A percentile compares a stretch with the other conserved stretches of the same genome.
Conservation (phyloP, 1,139 yeast genomes). For the Meyerozyma smithsonii region DNA sequence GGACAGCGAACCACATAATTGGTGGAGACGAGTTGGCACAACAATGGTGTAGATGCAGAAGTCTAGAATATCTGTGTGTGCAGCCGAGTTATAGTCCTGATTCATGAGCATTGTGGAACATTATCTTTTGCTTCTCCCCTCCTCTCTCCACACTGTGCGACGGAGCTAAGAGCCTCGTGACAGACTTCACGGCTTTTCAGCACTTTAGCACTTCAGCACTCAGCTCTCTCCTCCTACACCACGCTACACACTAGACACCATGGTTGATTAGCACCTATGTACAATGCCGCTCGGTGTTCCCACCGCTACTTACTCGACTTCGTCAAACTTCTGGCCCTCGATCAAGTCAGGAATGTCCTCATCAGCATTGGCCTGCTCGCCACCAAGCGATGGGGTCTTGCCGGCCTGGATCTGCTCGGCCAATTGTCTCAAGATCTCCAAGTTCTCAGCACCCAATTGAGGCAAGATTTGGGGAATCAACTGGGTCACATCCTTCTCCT, state of each 20-base stretch:
- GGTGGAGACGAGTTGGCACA: no score
- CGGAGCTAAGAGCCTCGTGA: no score
- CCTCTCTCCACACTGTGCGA: no score
- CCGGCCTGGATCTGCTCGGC: constrained; percentile 83
- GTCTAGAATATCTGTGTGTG: no score
- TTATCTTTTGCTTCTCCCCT: no score
- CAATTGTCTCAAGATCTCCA: constrained; percentile 82
- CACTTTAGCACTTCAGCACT: no score
- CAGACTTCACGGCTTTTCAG: no score
- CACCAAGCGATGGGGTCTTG: constrained; percentile 41
- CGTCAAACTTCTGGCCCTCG: constrained; percentile 93
- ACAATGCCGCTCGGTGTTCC: neutral
- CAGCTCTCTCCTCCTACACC: neutral
- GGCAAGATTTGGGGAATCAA: constrained; percentile 93
- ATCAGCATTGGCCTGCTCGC: constrained; percentile 50
- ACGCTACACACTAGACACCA: neutral
- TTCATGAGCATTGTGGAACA: no score
- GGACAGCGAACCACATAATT: no score
- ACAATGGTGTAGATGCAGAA: no score
- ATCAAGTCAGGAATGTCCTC: constrained; percentile 91
- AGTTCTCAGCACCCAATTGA: constrained; percentile 95
- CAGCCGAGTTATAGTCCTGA: no score
- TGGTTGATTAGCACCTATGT: constrained; percentile 2
- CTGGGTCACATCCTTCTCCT: constrained; percentile 89
- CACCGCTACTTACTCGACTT: constrained; percentile 51